phyloP scores from a whole-genome alignment of 1,139 yeast genomes.

The Zygosaccharomyces sapae region DNA sequence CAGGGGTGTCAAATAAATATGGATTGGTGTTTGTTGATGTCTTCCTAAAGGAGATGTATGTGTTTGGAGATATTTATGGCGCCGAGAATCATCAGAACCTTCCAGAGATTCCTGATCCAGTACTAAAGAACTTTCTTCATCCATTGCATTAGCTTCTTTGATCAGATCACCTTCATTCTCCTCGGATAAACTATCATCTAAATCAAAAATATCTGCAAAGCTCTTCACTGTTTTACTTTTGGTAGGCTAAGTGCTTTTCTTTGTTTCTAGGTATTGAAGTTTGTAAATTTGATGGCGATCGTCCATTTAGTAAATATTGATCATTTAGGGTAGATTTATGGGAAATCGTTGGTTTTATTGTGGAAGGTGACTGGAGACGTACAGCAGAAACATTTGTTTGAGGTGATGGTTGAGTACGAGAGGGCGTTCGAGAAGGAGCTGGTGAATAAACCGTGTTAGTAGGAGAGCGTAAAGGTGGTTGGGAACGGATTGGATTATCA shows the following conservation, averaged over 20 bases:
- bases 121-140: neutral
- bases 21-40: slow-evolving; percentile 13
- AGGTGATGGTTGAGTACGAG: neutral
- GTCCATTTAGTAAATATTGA: no score
- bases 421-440: neutral
- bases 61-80: neutral
- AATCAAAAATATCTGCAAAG: slow-evolving; percentile 23
- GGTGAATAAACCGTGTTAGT: neutral
- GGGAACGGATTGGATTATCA: neutral
- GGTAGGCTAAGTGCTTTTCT: no score
- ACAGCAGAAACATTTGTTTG: neutral
- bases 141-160: neutral
- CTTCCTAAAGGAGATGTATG: neutral
- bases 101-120: neutral
- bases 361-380: neutral
- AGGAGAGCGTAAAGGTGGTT: neutral
- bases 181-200: slow-evolving; percentile 17
- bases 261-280: no score
- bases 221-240: slow-evolving; percentile 16
- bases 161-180: slow-evolving; percentile 4
- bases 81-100: neutral
- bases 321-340: no score
- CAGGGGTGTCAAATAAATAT: slow-evolving; percentile 12
- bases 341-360: neutral
- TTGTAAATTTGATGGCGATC: neutral